Conservation (phyloP, 257 asterid species). For the Scutellaria minor region DNA sequence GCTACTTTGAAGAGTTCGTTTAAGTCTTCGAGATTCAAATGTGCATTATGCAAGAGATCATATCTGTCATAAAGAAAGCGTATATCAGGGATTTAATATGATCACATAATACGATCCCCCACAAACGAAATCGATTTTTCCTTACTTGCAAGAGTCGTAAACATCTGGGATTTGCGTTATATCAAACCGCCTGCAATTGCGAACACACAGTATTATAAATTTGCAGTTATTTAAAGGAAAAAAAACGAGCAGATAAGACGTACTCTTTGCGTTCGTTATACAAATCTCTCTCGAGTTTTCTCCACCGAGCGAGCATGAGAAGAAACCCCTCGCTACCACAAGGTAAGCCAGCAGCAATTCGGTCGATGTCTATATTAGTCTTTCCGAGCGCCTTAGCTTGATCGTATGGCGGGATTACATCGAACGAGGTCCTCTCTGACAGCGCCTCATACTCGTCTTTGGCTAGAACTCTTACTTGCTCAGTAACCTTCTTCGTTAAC, state of each 20-base stretch:
- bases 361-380: conserved; percentile 92
- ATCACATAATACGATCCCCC: not conserved
- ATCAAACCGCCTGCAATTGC: conserved; percentile 78
- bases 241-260: conserved; percentile 27
- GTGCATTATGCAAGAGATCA: conserved; percentile 97
- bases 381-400: conserved; percentile 99
- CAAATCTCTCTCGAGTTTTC: conserved; percentile 90
- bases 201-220: conserved; percentile 10
- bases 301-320: conserved; percentile 99
- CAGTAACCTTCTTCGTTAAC: conserved; percentile 89
- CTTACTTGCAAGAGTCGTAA: conserved; percentile 99
- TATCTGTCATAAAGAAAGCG: conserved; percentile 56
- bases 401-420: conserved; percentile 89
- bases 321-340: conserved; percentile 99
- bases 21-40: conserved; percentile 76
- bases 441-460: conserved; percentile 91
- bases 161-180: conserved; percentile 97
- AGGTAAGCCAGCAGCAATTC: conserved; percentile 97
- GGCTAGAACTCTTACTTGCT: conserved; percentile 87
- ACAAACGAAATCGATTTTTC: conserved; percentile 14
- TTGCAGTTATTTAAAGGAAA: not conserved
- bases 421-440: conserved; percentile 67
- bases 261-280: conserved; percentile 94
- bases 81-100: not conserved
- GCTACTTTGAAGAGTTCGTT: conserved; percentile 90